phyloP scores from a whole-genome alignment of 192 early-diverging fungal species.

The Podila epicladia region DNA sequence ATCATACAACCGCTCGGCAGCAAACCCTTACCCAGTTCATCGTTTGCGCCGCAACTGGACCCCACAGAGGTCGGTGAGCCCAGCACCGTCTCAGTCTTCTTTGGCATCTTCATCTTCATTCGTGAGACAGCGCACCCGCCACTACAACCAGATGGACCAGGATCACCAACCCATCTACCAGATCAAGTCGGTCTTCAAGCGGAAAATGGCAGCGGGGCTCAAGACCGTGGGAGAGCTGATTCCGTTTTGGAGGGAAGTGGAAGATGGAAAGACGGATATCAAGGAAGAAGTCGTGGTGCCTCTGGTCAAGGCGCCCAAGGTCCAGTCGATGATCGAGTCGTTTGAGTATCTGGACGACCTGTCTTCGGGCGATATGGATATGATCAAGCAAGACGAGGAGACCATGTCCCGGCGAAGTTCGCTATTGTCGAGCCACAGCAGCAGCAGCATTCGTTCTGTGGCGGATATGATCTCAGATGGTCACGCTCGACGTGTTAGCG shows the following conservation, averaged over 20 bases:
- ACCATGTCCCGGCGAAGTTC: neutral
- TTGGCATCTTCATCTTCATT: slow-evolving; percentile 14
- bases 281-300: slow-evolving; percentile 33
- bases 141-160: neutral
- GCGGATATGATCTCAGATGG: slow-evolving; percentile 2
- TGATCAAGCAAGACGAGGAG: neutral
- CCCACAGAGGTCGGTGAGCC: neutral
- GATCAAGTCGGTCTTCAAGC: slow-evolving; percentile 42
- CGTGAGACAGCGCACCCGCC: slow-evolving; percentile 13
- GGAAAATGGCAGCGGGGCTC: slow-evolving; percentile 21
- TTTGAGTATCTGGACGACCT: slow-evolving; percentile 16
- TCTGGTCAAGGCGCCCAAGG: slow-evolving; percentile 13
- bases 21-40: neutral
- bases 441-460: neutral
- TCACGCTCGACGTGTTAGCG: neutral
- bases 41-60: neutral
- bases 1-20: neutral
- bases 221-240: slow-evolving; percentile 30
- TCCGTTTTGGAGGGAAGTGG: slow-evolving; percentile 43
- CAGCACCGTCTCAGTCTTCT: neutral
- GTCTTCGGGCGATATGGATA: neutral
- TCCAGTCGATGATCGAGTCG: slow-evolving; percentile 22
- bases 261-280: slow-evolving; percentile 18
- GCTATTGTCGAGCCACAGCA: neutral
- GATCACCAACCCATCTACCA: slow-evolving; percentile 12